Evolutionary conservation across 2,329 filamentous ascomycete genomes (phyloP), one percentile per base, ranked within the genome.

Genomic region (Byssothecium circinans): DNA sequence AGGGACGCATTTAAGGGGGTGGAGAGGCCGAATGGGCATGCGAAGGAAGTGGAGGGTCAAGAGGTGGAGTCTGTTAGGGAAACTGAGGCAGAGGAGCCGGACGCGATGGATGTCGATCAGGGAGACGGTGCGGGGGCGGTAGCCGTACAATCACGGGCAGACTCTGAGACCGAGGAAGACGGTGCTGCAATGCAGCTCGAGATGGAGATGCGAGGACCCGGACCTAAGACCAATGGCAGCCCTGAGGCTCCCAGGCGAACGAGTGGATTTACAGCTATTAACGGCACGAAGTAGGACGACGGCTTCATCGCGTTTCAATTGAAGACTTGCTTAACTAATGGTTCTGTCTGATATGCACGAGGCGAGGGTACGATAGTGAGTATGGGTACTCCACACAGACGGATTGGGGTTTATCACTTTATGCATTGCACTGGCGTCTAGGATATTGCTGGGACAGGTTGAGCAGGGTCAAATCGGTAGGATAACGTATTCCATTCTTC

Each of bases 191-290:
- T 69, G 65, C 68, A 70, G 47, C 58, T 71, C n/a, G 67, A 71
- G 53, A 69, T 71, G 64, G 68, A 71, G 50, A 71, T 71, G 68
- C 58, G 67, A 4, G 67, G 68, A 3, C 40, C 63, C 43, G 67
- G 68, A 3, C 40, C 63, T 45, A 43, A 52, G 30, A 37, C 36
- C 20, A 56, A 58, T 17, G 45, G 43, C 8, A 53, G 43, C 36
- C 45, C 53, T 11, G 33, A 22, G 17, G 38, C 46, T 36, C 41
- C 51, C n/a, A 43, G 56, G 51, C 43, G 52, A 27, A 41, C 58
- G 30, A 32, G 59, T n/a, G 66, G 66, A 1, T 68, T 68, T 37
- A 68, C 66, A 12, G 64, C 64, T 4, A 64, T 68, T n/a, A 69
- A 69, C 44, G 61, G 62, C 29, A 5, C 29, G n/a, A 37, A 30